phyloP scores from a whole-genome alignment of 176 grass and related monocot genomes.

The Carex cristatella region DNA sequence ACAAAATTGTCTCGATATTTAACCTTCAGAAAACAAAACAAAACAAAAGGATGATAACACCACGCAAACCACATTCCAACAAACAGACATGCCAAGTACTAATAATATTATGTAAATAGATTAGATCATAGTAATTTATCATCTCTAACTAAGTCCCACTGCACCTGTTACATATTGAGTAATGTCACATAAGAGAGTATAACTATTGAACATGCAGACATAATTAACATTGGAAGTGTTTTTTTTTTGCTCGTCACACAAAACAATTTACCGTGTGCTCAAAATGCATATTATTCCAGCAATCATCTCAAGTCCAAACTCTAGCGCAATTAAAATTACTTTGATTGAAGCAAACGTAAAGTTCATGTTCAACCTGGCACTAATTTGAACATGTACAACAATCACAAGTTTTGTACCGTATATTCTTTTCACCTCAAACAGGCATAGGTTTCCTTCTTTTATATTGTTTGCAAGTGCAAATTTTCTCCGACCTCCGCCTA shows the following conservation, averaged over 20 bases:
- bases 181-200: background rate
- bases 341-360: background rate
- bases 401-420: background rate
- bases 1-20: background rate
- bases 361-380: background rate
- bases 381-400: slow-evolving; percentile 14
- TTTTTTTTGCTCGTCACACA: background rate
- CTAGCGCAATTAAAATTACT: background rate
- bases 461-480: slow-evolving; percentile 19
- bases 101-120: background rate
- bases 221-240: background rate
- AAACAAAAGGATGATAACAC: background rate
- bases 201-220: background rate
- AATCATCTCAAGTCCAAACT: background rate
- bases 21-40: background rate
- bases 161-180: background rate
- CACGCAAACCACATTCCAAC: background rate
- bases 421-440: slow-evolving; percentile 38
- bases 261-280: background rate
- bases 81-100: background rate
- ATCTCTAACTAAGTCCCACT: background rate
- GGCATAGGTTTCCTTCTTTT: slow-evolving; percentile 2
- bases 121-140: background rate
- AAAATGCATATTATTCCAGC: background rate
- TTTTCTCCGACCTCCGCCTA: slow-evolving; percentile 15